These are phyloP conservation scores for Amphichorda felina DNA, from an alignment of 2,329 filamentous ascomycete species.

Conservation along the genomic window DNA sequence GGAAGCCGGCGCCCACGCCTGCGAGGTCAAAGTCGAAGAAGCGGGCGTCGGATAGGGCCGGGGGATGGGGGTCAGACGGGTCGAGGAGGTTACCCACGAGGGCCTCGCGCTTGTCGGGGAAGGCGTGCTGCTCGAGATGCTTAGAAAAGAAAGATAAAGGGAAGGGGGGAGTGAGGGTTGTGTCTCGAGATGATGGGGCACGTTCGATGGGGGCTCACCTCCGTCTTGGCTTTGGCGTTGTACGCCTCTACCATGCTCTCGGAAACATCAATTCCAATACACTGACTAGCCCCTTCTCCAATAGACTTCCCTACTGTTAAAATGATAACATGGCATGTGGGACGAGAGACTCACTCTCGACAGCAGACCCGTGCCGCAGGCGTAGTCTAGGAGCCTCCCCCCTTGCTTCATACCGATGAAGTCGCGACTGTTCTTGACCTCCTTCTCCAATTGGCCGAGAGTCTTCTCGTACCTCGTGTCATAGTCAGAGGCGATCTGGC, in stretches of 20 bases:
- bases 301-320: background rate
- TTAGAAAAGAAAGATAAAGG: background rate
- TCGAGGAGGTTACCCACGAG: constrained; percentile 16
- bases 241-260: constrained; percentile 17
- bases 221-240: constrained; percentile 13
- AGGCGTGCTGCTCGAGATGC: background rate
- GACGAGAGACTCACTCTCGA: constrained; percentile 11
- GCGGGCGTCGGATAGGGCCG: constrained; percentile 8
- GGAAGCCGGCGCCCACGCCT: constrained; percentile 21
- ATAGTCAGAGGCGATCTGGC: constrained; percentile 17
- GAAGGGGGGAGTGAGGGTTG: no score
- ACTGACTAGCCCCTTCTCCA: background rate
- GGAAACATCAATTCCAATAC: constrained; percentile 20
- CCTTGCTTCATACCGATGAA: constrained; percentile 45
- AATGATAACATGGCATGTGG: no score
- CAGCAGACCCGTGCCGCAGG: constrained; percentile 16
- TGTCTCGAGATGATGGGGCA: no score
- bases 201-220: no score
- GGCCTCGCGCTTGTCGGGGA: constrained; percentile 7
- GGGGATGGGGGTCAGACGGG: constrained; percentile 7
- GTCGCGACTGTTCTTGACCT: constrained; percentile 20
- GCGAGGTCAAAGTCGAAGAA: constrained; percentile 18
- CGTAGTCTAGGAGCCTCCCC: constrained; percentile 16
- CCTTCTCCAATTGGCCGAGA: constrained; percentile 24
- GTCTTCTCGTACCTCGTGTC: constrained; percentile 43